Percentiles rank a stretch among this genome's conserved stretches.
Conservation (phyloP, 495 filamentous ascomycete genomes). For the Neurospora pannonica region DNA sequence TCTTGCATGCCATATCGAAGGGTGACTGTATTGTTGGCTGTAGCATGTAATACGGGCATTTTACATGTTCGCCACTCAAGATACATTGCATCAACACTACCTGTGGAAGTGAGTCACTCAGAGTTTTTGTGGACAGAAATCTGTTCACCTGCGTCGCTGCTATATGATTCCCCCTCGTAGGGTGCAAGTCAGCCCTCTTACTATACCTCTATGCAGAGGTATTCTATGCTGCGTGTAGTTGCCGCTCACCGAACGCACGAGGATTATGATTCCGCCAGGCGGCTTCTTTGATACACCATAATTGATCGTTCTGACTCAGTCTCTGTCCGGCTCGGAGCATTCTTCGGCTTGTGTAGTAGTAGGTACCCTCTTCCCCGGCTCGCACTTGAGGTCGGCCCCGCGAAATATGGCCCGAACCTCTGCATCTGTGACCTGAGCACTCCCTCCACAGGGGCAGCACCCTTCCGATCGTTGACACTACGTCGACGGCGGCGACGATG, state of each 20-base stretch:
- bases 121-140: background rate
- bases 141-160: background rate
- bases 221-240: background rate
- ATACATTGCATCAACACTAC: background rate
- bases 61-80: background rate
- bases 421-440: background rate
- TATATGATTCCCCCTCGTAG: background rate
- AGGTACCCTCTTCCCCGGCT: background rate
- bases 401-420: background rate
- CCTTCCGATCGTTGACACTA: no score
- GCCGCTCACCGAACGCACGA: background rate
- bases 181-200: background rate
- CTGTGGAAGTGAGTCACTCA: background rate
- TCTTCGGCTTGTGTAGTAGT: background rate
- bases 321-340: background rate
- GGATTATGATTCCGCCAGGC: background rate
- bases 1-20: background rate
- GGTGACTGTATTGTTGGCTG: background rate
- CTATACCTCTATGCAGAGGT: no score
- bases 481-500: no score
- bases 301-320: background rate
- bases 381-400: background rate
- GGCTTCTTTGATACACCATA: background rate
- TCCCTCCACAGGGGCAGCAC: no score
- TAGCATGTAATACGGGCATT: background rate